Conservation (phyloP, 73 alveolate species). For the Breviolum minutum region DNA sequence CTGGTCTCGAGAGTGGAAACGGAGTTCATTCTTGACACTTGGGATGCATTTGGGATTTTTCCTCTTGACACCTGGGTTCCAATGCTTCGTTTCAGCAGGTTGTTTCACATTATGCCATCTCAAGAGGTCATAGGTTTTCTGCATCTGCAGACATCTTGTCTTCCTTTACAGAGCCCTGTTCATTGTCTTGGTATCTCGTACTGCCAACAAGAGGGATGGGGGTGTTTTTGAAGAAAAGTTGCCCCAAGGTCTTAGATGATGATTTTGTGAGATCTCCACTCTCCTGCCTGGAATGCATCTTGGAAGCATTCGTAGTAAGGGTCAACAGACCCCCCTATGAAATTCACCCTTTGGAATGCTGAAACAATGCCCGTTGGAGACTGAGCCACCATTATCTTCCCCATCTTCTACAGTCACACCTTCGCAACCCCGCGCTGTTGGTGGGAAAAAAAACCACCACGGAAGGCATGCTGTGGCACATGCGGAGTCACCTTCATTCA, state of each 20-base stretch:
- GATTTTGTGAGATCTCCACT: conserved; percentile 80
- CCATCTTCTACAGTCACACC: not conserved
- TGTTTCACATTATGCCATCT: too few relatives aligned
- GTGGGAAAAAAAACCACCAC: not conserved
- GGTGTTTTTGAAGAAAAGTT: too few relatives aligned
- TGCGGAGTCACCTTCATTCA: conserved; percentile 89
- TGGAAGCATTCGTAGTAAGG: not conserved
- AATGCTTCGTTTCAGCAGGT: too few relatives aligned
- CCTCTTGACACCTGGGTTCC: not conserved
- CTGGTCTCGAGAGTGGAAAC: conserved; percentile 49
- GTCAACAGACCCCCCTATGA: too few relatives aligned
- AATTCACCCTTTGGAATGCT: too few relatives aligned
- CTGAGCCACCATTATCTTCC: not conserved
- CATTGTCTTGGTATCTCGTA: too few relatives aligned
- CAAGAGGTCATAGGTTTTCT: too few relatives aligned
- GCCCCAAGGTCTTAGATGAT: conserved; percentile 54
- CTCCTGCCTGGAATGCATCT: conserved; percentile 58
- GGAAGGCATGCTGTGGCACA: conserved; percentile 80
- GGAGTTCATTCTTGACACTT: conserved; percentile 59
- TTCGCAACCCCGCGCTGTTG: not conserved
- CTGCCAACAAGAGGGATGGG: too few relatives aligned
- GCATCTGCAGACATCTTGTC: too few relatives aligned
- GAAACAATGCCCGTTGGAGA: not conserved
- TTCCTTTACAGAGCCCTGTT: too few relatives aligned
- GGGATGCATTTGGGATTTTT: not conserved